Conservation (phyloP, 2,329 filamentous ascomycete species). For the Arthroderma sp. region DNA sequence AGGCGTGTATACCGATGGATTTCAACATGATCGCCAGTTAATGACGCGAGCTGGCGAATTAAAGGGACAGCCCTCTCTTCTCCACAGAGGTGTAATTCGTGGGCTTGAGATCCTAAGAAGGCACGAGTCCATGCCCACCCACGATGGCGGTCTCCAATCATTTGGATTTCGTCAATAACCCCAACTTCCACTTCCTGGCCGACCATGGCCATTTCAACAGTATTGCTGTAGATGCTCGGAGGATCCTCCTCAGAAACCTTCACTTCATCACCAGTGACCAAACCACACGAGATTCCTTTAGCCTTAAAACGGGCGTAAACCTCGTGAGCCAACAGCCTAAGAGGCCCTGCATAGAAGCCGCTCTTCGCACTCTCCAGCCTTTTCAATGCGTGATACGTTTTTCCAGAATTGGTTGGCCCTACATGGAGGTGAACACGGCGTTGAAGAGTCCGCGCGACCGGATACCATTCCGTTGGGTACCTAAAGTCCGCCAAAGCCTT, state of each 20-base stretch:
- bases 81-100: slow-evolving; percentile 85
- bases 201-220: slow-evolving; percentile 74
- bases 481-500: slow-evolving; percentile 62
- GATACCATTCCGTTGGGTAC: slow-evolving; percentile 88
- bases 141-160: slow-evolving; percentile 68
- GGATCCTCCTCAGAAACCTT: slow-evolving; percentile 49
- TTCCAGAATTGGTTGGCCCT: slow-evolving; percentile 93
- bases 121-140: slow-evolving; percentile 95
- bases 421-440: slow-evolving; percentile 84
- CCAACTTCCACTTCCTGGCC: slow-evolving; percentile 61
- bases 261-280: slow-evolving; percentile 86
- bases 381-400: slow-evolving; percentile 88
- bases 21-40: slow-evolving; percentile 67
- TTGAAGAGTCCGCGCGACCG: slow-evolving; percentile 64
- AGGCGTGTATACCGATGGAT: slow-evolving; percentile 76
- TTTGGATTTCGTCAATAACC: slow-evolving; percentile 97
- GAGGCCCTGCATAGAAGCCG: slow-evolving; percentile 81
- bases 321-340: slow-evolving; percentile 82
- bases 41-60: slow-evolving; percentile 61
- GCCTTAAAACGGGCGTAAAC: slow-evolving; percentile 78
- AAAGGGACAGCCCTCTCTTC: slow-evolving; percentile 71
- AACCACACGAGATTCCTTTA: slow-evolving; percentile 60
- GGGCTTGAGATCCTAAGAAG: slow-evolving; percentile 70
- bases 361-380: slow-evolving; percentile 60
- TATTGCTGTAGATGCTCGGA: slow-evolving; percentile 61